Conservation (phyloP, 2,329 filamentous ascomycete species). For the Ophiocordyceps camponoti-saundersi region DNA sequence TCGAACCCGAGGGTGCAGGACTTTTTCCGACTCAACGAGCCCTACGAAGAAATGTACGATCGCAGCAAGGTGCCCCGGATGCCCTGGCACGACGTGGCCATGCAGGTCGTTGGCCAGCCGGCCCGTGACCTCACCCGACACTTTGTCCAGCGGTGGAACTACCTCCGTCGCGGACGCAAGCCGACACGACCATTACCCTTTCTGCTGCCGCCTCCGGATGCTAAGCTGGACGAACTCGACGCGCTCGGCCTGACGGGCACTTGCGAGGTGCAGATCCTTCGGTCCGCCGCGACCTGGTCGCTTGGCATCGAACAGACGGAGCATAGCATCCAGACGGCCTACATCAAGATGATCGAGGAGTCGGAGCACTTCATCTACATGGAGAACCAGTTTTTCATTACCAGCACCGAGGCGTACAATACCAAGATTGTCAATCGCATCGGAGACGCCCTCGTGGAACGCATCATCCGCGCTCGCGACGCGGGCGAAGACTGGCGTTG, state of each 20-base stretch:
- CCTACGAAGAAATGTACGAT: constrained; percentile 98
- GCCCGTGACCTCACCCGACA: constrained; percentile 86
- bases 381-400: constrained; percentile 98
- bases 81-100: constrained; percentile 97
- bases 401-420: constrained; percentile 74
- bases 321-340: constrained; percentile 90
- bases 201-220: constrained; percentile 83
- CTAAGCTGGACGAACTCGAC: constrained; percentile 70
- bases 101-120: constrained; percentile 95
- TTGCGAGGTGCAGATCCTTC: constrained; percentile 89
- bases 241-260: constrained; percentile 79
- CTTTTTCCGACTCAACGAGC: constrained; percentile 82
- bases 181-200: constrained; percentile 89
- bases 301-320: constrained; percentile 77
- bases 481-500: constrained; percentile 84
- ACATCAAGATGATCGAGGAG: constrained; percentile 84
- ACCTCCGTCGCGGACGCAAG: constrained; percentile 80
- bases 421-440: constrained; percentile 85
- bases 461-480: constrained; percentile 68
- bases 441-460: constrained; percentile 83
- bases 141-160: constrained; percentile 97
- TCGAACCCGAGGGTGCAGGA: constrained; percentile 92
- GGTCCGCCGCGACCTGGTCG: constrained; percentile 84
- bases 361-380: constrained; percentile 98
- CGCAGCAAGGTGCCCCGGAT: constrained; percentile 75